Evolutionary conservation across 768 basidiomycete genomes (phyloP).

Genomic region (Myochromella boudieri): DNA sequence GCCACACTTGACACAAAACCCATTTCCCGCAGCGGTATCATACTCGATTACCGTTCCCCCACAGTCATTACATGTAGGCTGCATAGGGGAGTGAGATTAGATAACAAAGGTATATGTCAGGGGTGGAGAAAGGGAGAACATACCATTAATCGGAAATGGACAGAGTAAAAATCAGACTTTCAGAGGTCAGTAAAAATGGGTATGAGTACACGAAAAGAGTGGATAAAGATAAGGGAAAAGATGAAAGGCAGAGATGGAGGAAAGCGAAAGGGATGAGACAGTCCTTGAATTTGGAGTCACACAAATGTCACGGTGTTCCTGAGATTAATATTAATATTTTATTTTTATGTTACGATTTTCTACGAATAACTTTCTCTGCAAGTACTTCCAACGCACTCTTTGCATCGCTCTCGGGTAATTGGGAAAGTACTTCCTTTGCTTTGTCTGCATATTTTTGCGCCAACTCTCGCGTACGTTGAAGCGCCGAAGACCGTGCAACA

Average conservation of each 20-base stretch:
- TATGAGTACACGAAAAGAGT: slow-evolving; percentile 15
- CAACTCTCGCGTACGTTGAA: slow-evolving; percentile 77
- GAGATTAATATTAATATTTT: too few relatives aligned
- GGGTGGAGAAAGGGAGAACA: background rate
- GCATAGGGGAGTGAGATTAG: slow-evolving; percentile 11
- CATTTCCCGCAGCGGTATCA: slow-evolving; percentile 80
- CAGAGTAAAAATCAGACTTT: background rate
- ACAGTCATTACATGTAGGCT: slow-evolving; percentile 74
- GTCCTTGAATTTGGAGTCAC: slow-evolving; percentile 14
- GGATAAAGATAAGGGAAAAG: slow-evolving; percentile 14
- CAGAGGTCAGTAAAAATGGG: slow-evolving; percentile 7
- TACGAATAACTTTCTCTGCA: slow-evolving; percentile 70
- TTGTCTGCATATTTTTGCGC: slow-evolving; percentile 77
- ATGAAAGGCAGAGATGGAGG: slow-evolving; percentile 5
- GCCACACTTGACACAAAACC: slow-evolving; percentile 84
- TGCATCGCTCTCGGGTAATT: slow-evolving; percentile 83
- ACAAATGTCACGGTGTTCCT: too few relatives aligned
- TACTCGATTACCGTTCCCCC: slow-evolving; percentile 86
- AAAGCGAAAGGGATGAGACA: background rate
- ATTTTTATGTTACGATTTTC: slow-evolving; percentile 36
- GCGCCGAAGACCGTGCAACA: slow-evolving; percentile 75
- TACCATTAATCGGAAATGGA: slow-evolving; percentile 13
- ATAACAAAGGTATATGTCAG: slow-evolving; percentile 7
- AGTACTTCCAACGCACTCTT: slow-evolving; percentile 72
- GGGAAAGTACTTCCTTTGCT: slow-evolving; percentile 69